Conservation (phyloP, 768 basidiomycete species). For the Leucocoprinus leucothites region DNA sequence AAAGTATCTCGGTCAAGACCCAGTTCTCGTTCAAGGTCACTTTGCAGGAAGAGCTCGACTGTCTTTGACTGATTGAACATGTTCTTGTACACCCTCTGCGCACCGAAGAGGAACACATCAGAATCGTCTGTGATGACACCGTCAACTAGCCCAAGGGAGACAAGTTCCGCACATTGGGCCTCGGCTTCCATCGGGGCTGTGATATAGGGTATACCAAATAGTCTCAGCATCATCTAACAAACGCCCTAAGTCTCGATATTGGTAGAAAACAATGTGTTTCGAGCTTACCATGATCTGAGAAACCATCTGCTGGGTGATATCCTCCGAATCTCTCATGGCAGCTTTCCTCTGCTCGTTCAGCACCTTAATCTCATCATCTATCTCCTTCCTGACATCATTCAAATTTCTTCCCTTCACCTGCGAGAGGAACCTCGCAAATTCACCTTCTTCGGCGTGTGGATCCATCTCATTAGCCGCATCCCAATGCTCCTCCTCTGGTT, state of each 20-base stretch:
- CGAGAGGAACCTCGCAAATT: slow-evolving; percentile 90
- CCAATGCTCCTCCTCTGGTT: slow-evolving; percentile 41
- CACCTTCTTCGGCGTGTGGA: slow-evolving; percentile 72
- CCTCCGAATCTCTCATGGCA: slow-evolving; percentile 92
- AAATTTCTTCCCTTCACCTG: slow-evolving; percentile 87
- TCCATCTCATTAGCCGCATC: slow-evolving; percentile 90
- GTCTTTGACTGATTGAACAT: slow-evolving; percentile 99
- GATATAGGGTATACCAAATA: slow-evolving; percentile 97
- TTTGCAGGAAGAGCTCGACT: slow-evolving; percentile 89
- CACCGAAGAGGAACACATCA: slow-evolving; percentile 98
- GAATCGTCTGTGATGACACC: slow-evolving; percentile 99
- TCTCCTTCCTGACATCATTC: slow-evolving; percentile 78
- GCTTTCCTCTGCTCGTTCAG: slow-evolving; percentile 83
- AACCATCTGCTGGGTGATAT: slow-evolving; percentile 94
- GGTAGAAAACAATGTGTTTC: background rate
- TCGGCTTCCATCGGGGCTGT: slow-evolving; percentile 99
- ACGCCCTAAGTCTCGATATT: background rate
- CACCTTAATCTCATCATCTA: slow-evolving; percentile 84
- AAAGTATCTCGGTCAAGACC: slow-evolving; percentile 84
- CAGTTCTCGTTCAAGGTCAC: slow-evolving; percentile 85
- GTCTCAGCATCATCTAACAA: slow-evolving; percentile 75
- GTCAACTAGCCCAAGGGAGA: slow-evolving; percentile 82
- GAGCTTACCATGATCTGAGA: slow-evolving; percentile 68
- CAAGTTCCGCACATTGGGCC: slow-evolving; percentile 94
- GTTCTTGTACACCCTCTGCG: slow-evolving; percentile 94